These are phyloP conservation scores for Malus hybrid DNA, from an alignment of 331 rosid genomes.

Conservation along the genomic window DNA sequence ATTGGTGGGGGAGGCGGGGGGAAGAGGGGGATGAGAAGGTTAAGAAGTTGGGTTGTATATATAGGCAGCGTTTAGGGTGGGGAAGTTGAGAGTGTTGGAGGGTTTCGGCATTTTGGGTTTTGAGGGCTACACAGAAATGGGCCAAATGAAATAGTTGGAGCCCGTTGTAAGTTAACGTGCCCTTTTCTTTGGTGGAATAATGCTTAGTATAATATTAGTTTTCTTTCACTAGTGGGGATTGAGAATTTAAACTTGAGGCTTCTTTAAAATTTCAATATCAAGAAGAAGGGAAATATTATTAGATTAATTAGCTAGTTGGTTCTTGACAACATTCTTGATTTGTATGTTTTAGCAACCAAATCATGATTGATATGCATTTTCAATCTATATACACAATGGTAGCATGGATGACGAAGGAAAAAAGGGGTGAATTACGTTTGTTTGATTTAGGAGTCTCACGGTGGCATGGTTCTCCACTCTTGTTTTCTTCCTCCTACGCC, in stretches of 20 bases:
- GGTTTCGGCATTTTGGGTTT: neutral
- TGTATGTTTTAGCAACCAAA: neutral
- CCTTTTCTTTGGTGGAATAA: too few species aligned
- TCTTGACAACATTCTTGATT: neutral
- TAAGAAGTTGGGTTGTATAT: neutral
- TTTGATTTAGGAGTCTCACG: too few species aligned
- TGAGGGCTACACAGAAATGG: neutral
- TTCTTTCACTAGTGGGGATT: too few species aligned
- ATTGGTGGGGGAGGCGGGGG: neutral
- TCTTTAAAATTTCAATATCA: too few species aligned
- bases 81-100: neutral
- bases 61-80: conserved; percentile 21
- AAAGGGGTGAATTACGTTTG: too few species aligned
- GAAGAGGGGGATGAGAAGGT: rapidly evolving
- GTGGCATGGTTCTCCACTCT: too few species aligned
- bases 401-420: neutral
- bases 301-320: too few species aligned
- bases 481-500: too few species aligned
- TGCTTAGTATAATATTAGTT: too few species aligned
- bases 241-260: too few species aligned
- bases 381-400: neutral
- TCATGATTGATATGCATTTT: too few species aligned
- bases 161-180: neutral
- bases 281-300: too few species aligned
- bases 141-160: neutral